phyloP scores from a whole-genome alignment of 352 stramenopile species.

The Globisporangium splendens region DNA sequence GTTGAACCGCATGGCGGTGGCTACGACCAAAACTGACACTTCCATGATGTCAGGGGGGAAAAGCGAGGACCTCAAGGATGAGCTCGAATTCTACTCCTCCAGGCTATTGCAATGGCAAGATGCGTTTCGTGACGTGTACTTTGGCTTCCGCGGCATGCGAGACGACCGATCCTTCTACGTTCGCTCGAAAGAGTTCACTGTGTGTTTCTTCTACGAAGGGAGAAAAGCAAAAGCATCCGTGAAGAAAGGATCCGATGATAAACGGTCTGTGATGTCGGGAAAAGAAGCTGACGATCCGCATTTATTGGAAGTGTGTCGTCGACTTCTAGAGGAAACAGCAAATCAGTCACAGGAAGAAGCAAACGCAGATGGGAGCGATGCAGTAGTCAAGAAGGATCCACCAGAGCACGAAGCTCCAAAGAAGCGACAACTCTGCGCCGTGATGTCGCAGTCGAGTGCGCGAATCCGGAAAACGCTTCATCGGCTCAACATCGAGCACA shows the following conservation, averaged over 20 bases:
- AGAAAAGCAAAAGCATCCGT: not conserved
- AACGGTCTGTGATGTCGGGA: no score
- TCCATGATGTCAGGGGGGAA: slow-evolving; percentile 16
- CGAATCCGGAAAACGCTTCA: slow-evolving; percentile 60
- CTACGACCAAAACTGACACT: slow-evolving; percentile 19
- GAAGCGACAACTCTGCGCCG: slow-evolving; percentile 30
- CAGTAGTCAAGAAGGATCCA: not conserved
- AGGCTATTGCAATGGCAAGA: slow-evolving; percentile 64
- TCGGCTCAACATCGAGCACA: slow-evolving; percentile 56
- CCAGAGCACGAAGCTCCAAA: not conserved
- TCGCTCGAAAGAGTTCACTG: slow-evolving; percentile 55
- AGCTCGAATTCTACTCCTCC: slow-evolving; percentile 56
- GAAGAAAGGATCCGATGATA: not conserved
- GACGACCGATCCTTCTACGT: slow-evolving; percentile 41
- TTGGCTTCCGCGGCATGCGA: slow-evolving; percentile 36
- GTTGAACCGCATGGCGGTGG: slow-evolving; percentile 29
- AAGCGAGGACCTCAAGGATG: slow-evolving; percentile 36
- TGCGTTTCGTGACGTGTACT: slow-evolving; percentile 65
- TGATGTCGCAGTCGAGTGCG: slow-evolving; percentile 68
- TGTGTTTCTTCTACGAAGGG: slow-evolving; percentile 46
- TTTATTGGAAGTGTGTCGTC: slow-evolving; percentile 37
- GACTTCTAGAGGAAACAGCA: slow-evolving; percentile 13
- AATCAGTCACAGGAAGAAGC: slow-evolving; percentile 1
- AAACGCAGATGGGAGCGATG: not conserved
- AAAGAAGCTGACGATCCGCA: not conserved